Percentiles rank a stretch among this genome's conserved stretches.
These are phyloP conservation scores for Hemisphaericaspora xylofermentans DNA, from an alignment of 1,139 yeast species.

Conservation along the genomic window DNA sequence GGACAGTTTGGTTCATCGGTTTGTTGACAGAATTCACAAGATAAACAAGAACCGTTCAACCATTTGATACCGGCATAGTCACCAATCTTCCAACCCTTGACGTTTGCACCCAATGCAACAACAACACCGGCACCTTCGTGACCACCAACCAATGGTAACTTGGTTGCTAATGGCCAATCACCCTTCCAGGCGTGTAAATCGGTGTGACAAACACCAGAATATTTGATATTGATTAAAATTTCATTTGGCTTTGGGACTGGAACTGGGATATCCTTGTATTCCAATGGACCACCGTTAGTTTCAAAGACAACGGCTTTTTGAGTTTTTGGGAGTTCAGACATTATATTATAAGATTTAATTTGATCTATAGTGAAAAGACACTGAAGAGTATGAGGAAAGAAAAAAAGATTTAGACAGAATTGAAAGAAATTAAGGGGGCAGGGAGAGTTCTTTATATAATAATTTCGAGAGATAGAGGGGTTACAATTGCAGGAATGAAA, in stretches of 20 bases:
- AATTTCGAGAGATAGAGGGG: background rate
- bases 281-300: constrained; percentile 43
- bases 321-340: constrained; percentile 28
- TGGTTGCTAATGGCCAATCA: constrained; percentile 70
- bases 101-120: constrained; percentile 67
- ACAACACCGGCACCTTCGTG: constrained; percentile 85
- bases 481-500: background rate
- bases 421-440: constrained; percentile 35
- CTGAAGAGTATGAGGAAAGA: constrained; percentile 39
- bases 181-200: constrained; percentile 82
- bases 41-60: constrained; percentile 71
- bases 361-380: constrained; percentile 3
- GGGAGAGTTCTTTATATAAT: constrained; percentile 2
- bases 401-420: constrained; percentile 23
- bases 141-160: constrained; percentile 75
- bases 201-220: constrained; percentile 80
- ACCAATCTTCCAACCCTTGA: constrained; percentile 65
- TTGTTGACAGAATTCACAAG: constrained; percentile 66
- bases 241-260: constrained; percentile 70
- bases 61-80: constrained; percentile 75
- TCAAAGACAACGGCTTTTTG: constrained; percentile 43
- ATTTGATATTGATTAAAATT: constrained; percentile 63
- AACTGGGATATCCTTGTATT: constrained; percentile 63
- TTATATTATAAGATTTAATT: constrained; percentile 2
- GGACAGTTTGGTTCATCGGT: constrained; percentile 69